A percentile compares a stretch with the other conserved stretches of the same genome.
phyloP scores from a whole-genome alignment of 1,284 basidiomycete genomes.

The Coniferiporia sulphurascens region DNA sequence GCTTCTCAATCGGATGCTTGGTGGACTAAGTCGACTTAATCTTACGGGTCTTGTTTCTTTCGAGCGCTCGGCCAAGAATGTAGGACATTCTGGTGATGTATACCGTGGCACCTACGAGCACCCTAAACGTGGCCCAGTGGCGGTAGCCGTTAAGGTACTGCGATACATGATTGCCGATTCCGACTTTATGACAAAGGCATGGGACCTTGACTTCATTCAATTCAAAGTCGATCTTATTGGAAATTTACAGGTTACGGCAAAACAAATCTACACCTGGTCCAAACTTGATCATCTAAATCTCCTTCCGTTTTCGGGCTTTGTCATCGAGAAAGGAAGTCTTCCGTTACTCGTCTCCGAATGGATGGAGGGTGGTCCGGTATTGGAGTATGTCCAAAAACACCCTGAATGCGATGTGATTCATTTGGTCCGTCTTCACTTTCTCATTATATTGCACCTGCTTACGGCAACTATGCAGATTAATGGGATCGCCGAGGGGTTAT shows the following conservation, averaged over 20 bases:
- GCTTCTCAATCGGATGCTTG: no score
- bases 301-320: slow-evolving; percentile 8
- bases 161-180: background rate
- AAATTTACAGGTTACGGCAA: slow-evolving; percentile 2
- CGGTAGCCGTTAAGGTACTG: slow-evolving; percentile 6
- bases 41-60: no score
- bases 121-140: background rate
- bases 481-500: slow-evolving; percentile 2
- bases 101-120: background rate
- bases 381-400: slow-evolving; percentile 5
- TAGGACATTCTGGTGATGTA: background rate
- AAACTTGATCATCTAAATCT: slow-evolving; percentile 12
- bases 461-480: background rate
- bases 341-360: slow-evolving; percentile 14
- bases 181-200: background rate
- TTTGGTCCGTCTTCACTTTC: background rate
- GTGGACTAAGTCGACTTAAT: no score
- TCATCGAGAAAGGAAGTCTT: background rate
- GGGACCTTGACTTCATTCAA: background rate
- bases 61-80: no score
- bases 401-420: background rate
- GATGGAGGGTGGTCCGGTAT: slow-evolving; percentile 14
- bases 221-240: background rate
- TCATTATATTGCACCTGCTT: background rate
- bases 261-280: slow-evolving; percentile 9